Conservation (phyloP, 192 early-diverging fungal genomes). For the Coemansia sp. region DNA sequence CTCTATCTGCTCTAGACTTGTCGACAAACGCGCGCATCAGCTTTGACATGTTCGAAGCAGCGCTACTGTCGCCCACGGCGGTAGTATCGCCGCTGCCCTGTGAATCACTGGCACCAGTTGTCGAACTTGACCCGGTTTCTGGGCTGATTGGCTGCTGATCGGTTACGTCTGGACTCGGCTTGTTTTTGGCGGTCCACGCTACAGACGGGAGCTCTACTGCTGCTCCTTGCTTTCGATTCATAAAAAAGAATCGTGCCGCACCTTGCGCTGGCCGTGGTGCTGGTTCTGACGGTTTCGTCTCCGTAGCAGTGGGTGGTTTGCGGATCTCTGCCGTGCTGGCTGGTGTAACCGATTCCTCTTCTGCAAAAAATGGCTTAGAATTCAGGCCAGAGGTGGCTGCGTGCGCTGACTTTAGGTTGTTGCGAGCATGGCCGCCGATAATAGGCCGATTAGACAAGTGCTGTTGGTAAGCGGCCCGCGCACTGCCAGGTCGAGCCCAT, state of each 20-base stretch:
- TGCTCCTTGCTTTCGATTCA: slow-evolving; percentile 8
- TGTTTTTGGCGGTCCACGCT: neutral
- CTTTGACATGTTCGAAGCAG: neutral
- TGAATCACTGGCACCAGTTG: neutral
- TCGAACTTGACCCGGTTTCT: neutral
- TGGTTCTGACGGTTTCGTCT: neutral
- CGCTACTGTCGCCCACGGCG: neutral
- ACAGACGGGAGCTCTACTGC: slow-evolving; percentile 14
- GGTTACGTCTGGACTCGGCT: neutral
- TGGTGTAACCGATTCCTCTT: slow-evolving; percentile 8
- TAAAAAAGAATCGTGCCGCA: slow-evolving; percentile 17
- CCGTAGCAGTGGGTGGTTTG: neutral
- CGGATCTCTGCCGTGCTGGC: neutral
- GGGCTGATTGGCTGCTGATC: neutral
- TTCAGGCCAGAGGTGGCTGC: neutral
- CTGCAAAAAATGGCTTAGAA: slow-evolving; percentile 23
- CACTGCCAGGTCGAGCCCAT: neutral
- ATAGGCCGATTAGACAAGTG: slow-evolving; percentile 7
- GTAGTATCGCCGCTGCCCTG: neutral
- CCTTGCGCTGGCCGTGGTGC: slow-evolving; percentile 1
- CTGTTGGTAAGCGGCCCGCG: neutral
- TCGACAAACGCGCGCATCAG: slow-evolving; percentile 2
- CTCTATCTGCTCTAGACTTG: neutral
- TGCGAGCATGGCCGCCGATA: slow-evolving; percentile 30
- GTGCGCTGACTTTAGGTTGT: slow-evolving; percentile 23